Evolutionary conservation across 805 yeast species (phyloP).

Genomic region (Grigorovia transvaalensis): DNA sequence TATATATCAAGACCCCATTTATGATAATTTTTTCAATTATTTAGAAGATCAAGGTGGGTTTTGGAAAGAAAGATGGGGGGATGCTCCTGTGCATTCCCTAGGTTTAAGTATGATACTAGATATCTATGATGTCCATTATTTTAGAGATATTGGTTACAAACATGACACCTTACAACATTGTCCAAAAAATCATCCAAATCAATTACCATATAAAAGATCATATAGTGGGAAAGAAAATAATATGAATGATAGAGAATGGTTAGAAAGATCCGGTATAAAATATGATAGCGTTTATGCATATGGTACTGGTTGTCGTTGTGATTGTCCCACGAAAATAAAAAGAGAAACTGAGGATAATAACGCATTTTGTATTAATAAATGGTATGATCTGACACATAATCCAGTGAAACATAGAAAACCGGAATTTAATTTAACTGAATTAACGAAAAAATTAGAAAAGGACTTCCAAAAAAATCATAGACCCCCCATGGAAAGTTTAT

Average conservation of each 20-base stretch:
- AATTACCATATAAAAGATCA: slow-evolving; percentile 28
- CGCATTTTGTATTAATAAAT: slow-evolving; percentile 41
- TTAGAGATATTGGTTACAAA: slow-evolving; percentile 83
- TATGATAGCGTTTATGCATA: slow-evolving; percentile 30
- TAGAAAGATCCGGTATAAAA: slow-evolving; percentile 5
- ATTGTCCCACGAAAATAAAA: slow-evolving; percentile 47
- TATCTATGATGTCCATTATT: slow-evolving; percentile 69
- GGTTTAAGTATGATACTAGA: slow-evolving; percentile 72
- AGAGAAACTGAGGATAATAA: slow-evolving; percentile 48
- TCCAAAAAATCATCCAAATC: slow-evolving; percentile 41
- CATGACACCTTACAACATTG: slow-evolving; percentile 80
- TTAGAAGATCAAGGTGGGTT: slow-evolving; percentile 74
- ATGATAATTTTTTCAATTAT: slow-evolving; percentile 55
- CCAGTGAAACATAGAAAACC: slow-evolving; percentile 3
- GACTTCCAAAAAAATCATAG: slow-evolving; percentile 2
- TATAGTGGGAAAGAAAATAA: neutral
- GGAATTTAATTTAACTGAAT: slow-evolving; percentile 1
- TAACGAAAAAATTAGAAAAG: neutral
- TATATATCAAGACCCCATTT: slow-evolving; percentile 54
- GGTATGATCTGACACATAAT: slow-evolving; percentile 30
- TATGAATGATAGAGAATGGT: slow-evolving; percentile 7
- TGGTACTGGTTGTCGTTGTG: slow-evolving; percentile 81
- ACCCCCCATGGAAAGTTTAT: neutral
- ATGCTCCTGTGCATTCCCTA: slow-evolving; percentile 87
- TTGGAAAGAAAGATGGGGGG: slow-evolving; percentile 93